Evolutionary conservation across 2,329 filamentous ascomycete species (phyloP).

Genomic region (Pseudogymnoascus sp.): DNA sequence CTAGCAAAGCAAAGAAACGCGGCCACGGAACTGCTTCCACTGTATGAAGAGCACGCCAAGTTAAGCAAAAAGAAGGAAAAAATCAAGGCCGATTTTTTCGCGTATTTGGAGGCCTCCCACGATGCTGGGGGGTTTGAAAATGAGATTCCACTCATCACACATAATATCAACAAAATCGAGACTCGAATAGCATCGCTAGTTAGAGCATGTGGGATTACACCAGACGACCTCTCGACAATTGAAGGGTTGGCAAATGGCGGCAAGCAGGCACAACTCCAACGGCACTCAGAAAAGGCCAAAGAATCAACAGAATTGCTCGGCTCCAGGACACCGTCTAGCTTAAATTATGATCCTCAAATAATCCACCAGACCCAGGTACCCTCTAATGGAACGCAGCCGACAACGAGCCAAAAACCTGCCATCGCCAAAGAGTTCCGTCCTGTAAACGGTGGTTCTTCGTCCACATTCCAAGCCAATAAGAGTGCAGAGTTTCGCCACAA

Average conservation of each 20-base stretch:
- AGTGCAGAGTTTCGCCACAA: neutral
- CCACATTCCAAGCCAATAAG: neutral
- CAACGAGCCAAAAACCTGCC: neutral
- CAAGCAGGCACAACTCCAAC: neutral
- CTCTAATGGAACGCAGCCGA: neutral
- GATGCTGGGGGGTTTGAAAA: neutral
- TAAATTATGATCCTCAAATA: slow-evolving; percentile 23
- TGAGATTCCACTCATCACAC: slow-evolving; percentile 1
- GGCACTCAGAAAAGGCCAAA: neutral
- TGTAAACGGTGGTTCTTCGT: neutral
- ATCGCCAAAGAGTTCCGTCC: neutral
- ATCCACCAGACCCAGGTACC: slow-evolving; percentile 26
- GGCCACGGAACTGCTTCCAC: neutral
- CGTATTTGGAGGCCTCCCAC: neutral
- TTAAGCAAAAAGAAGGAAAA: slow-evolving; percentile 6
- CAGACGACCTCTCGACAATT: neutral
- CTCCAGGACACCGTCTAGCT: slow-evolving; percentile 15
- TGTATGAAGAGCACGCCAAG: slow-evolving; percentile 1
- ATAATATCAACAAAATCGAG: neutral
- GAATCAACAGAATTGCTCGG: neutral
- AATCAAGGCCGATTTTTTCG: slow-evolving; percentile 2
- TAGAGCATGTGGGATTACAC: neutral
- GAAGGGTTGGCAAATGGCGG: neutral
- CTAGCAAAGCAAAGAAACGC: slow-evolving; percentile 7
- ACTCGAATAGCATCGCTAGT: neutral